Percentiles rank a stretch among this genome's conserved stretches.
Conservation (phyloP, 1,284 basidiomycete genomes). For the Omphalotus olearius region DNA sequence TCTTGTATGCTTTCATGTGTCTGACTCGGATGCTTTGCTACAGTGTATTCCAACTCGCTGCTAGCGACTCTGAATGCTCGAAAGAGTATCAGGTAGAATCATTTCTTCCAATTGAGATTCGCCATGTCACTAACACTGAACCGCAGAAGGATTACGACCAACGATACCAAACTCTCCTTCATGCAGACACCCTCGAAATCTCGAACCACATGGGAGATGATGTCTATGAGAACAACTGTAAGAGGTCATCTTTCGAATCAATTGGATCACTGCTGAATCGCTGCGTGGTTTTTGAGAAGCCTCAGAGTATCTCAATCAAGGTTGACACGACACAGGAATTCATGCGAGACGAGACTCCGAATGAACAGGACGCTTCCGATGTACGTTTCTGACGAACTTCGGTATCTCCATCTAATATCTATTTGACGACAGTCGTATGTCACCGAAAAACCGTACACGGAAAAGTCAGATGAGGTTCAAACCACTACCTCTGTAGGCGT, state of each 20-base stretch:
- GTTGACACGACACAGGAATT: slow-evolving; percentile 50
- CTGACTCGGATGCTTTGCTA: slow-evolving; percentile 7
- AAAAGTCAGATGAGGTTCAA: background rate
- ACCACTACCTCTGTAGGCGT: background rate
- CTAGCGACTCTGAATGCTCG: slow-evolving; percentile 54
- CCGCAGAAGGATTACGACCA: too few relatives aligned
- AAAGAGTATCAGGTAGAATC: slow-evolving; percentile 18
- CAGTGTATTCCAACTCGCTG: slow-evolving; percentile 53
- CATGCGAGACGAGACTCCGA: slow-evolving; percentile 24
- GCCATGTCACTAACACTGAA: slow-evolving; percentile 18
- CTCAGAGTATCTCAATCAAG: slow-evolving; percentile 47
- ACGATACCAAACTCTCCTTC: slow-evolving; percentile 20
- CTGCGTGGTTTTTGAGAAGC: background rate
- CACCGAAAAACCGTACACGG: slow-evolving; percentile 10
- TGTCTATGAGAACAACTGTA: slow-evolving; percentile 11
- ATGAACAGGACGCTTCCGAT: slow-evolving; percentile 11
- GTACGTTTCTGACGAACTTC: slow-evolving; percentile 2
- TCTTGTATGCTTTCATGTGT: background rate
- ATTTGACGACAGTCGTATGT: slow-evolving; percentile 7
- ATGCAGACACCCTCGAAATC: slow-evolving; percentile 39
- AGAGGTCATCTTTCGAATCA: background rate
- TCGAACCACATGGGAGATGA: slow-evolving; percentile 18
- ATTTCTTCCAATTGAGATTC: background rate
- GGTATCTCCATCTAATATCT: background rate
- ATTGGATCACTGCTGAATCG: background rate